Percentiles rank a stretch among this genome's conserved stretches.
Conservation (phyloP, 2,329 filamentous ascomycete species). For the Lecanicillium sp. region DNA sequence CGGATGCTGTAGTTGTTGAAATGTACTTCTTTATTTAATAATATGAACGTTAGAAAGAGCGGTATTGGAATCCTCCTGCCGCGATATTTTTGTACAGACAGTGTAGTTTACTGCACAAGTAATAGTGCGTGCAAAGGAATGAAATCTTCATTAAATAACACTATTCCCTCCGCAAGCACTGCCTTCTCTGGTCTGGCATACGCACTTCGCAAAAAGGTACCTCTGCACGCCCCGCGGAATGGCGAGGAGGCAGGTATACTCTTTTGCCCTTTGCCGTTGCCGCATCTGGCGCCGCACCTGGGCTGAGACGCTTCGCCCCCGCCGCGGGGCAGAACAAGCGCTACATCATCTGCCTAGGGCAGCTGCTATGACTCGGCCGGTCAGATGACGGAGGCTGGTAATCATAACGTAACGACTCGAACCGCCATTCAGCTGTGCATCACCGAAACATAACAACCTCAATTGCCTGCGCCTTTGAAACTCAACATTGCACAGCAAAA, state of each 20-base stretch:
- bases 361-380: neutral
- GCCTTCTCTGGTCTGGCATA: too few relatives aligned
- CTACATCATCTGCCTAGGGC: neutral
- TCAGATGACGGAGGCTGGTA: conserved; percentile 1
- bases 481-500: neutral
- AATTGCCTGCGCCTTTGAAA: neutral
- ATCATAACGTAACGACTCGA: neutral
- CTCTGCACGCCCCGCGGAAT: too few relatives aligned
- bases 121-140: too few relatives aligned
- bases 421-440: too few relatives aligned
- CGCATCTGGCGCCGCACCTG: neutral
- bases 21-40: neutral
- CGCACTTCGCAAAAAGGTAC: too few relatives aligned
- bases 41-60: too few relatives aligned
- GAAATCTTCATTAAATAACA: too few relatives aligned
- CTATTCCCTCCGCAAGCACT: too few relatives aligned
- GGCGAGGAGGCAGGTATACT: too few relatives aligned
- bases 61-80: neutral
- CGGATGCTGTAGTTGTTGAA: conserved; percentile 15
- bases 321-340: neutral
- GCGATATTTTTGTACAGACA: too few relatives aligned
- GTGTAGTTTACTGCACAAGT: too few relatives aligned
- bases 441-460: neutral
- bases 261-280: too few relatives aligned
- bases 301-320: neutral